Evolutionary conservation across 2,329 filamentous ascomycete species (phyloP).

Genomic region (Xylariaceae sp.): DNA sequence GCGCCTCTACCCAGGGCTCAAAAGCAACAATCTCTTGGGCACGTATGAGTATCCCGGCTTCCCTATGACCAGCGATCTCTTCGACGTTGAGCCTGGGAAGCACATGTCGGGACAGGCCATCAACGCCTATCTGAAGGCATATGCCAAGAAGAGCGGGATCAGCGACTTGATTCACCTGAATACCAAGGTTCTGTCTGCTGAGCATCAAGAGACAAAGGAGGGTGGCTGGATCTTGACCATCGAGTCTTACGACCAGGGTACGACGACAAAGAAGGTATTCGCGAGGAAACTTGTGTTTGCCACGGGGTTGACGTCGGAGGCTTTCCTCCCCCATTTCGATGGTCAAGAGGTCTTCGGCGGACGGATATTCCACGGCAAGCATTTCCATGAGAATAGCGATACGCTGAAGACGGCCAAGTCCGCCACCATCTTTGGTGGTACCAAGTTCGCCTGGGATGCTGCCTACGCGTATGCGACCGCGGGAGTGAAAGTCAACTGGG

Average conservation of each 20-base stretch:
- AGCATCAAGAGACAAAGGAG: conserved; percentile 40
- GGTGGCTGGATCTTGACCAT: conserved; percentile 33
- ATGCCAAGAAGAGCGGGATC: conserved; percentile 49
- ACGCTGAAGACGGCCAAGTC: conserved; percentile 35
- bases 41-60: conserved; percentile 71
- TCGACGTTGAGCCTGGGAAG: conserved; percentile 42
- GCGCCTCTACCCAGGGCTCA: conserved; percentile 63
- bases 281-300: conserved; percentile 53
- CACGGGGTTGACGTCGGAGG: conserved; percentile 54
- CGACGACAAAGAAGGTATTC: conserved; percentile 29
- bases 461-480: conserved; percentile 52
- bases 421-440: conserved; percentile 52
- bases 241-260: conserved; percentile 1
- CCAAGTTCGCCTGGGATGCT: conserved; percentile 60
- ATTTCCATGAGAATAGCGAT: conserved; percentile 39
- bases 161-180: conserved; percentile 43
- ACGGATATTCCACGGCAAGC: conserved; percentile 53
- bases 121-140: conserved; percentile 53
- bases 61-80: conserved; percentile 55
- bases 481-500: conserved; percentile 50
- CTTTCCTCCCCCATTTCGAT: conserved; percentile 48
- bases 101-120: conserved; percentile 56
- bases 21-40: conserved; percentile 68
- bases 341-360: conserved; percentile 46
- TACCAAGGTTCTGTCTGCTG: conserved; percentile 45